phyloP scores from a whole-genome alignment of 208 protist genomes.

The Leptomonas pyrrhocoris region DNA sequence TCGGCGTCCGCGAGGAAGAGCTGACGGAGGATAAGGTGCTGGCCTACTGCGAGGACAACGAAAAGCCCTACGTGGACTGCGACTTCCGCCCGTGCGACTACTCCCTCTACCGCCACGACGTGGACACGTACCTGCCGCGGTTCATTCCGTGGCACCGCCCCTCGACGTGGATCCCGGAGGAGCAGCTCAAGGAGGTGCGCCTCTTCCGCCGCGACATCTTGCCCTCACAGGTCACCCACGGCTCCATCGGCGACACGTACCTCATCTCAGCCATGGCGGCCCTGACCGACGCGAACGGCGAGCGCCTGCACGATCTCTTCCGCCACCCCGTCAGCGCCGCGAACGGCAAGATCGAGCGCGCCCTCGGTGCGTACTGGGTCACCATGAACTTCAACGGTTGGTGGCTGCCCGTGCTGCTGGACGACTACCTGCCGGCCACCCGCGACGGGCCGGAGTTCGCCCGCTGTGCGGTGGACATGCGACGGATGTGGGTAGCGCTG shows the following conservation, averaged over 20 bases:
- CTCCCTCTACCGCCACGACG: constrained; percentile 65
- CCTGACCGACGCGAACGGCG: constrained; percentile 44
- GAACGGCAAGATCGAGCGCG: constrained; percentile 57
- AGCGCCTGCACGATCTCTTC: constrained; percentile 62
- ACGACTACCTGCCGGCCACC: constrained; percentile 79
- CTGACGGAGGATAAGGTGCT: constrained; percentile 67
- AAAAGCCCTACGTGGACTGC: constrained; percentile 66
- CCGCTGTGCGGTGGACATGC: constrained; percentile 56
- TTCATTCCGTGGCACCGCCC: constrained; percentile 70
- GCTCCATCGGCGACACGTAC: constrained; percentile 82
- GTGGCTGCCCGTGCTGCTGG: constrained; percentile 79
- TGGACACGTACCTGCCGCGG: constrained; percentile 64
- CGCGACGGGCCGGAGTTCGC: constrained; percentile 65
- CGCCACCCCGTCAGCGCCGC: constrained; percentile 62
- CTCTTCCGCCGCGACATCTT: constrained; percentile 69
- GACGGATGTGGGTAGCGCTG: constrained; percentile 84
- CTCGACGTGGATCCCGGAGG: constrained; percentile 55
- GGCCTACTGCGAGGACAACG: constrained; percentile 54
- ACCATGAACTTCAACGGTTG: constrained; percentile 84
- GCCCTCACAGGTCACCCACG: constrained; percentile 72
- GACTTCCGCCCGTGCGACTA: constrained; percentile 70
- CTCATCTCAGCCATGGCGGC: constrained; percentile 72
- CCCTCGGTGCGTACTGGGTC: constrained; percentile 77
- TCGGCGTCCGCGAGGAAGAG: constrained; percentile 39
- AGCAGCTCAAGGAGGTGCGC: constrained; percentile 62